These are phyloP conservation scores for Mychonastes homosphaera DNA, from an alignment of 139 green algal species.

Conservation along the genomic window DNA sequence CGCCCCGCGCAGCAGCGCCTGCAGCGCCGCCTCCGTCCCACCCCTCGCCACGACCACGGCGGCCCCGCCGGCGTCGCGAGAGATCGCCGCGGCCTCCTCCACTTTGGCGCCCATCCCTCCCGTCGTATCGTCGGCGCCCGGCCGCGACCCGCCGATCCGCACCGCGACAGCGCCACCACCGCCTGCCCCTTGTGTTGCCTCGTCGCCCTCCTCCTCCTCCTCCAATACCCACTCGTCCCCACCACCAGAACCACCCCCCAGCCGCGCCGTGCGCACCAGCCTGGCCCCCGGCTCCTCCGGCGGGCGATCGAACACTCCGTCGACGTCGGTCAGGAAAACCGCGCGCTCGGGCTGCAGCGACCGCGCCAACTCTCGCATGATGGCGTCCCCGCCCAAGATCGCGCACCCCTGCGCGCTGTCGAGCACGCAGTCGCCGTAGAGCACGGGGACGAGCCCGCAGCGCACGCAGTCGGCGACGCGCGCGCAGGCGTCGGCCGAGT, in stretches of 20 bases:
- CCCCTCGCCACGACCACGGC: slow-evolving; percentile 43
- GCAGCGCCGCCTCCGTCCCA: slow-evolving; percentile 18
- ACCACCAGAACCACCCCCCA: slow-evolving; percentile 14
- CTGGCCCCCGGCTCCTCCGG: slow-evolving; percentile 30
- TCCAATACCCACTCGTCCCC: slow-evolving; percentile 1
- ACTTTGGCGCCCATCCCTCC: slow-evolving; percentile 53
- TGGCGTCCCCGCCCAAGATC: slow-evolving; percentile 46
- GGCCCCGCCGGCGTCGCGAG: slow-evolving; percentile 21
- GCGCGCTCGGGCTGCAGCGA: slow-evolving; percentile 26
- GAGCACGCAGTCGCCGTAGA: slow-evolving; percentile 53
- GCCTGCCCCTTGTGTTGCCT: not conserved
- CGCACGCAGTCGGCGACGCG: slow-evolving; percentile 13
- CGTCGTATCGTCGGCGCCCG: slow-evolving; percentile 14
- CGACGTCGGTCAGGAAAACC: slow-evolving; percentile 57
- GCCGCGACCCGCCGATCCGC: not conserved
- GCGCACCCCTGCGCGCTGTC: slow-evolving; percentile 34
- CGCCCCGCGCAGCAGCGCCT: slow-evolving; percentile 3
- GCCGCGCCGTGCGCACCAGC: slow-evolving; percentile 30
- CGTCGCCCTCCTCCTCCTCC: not conserved
- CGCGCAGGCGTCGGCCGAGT: slow-evolving; percentile 4
- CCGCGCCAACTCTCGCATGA: slow-evolving; percentile 32
- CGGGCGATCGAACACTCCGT: slow-evolving; percentile 40
- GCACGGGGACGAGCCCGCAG: slow-evolving; percentile 47
- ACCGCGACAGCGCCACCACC: not conserved
- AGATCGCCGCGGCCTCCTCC: slow-evolving; percentile 39